Base-by-base conservation (phyloP, 1,284 basidiomycete genomes). In the Cutaneotrichosporon sp. region DNA sequence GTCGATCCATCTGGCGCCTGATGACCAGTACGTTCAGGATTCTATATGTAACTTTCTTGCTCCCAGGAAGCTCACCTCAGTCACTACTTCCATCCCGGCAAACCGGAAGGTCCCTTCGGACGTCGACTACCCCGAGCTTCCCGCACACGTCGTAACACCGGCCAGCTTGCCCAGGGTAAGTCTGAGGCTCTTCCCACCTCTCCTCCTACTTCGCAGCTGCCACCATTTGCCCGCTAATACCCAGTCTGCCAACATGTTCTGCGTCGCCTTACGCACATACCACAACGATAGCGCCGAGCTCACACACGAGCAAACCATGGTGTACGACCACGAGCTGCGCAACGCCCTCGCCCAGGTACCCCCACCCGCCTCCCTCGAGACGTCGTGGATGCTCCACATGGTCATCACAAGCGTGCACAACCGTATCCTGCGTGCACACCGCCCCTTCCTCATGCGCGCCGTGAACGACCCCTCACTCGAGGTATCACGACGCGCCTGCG, bases 351-450 rank as follows among this genome's bases (percentile, higher is more conserved):
- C 33, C 6, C 34, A 16, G 22, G 33, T 53, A 3, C 51, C 51
- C 20, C 51, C 51, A 9, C 33, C 34, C 5, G 22, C 33, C n/a
- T 24, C 33, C 10, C 33, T 53, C 22, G 22, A 34, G 18, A 54
- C 45, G 10, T 18, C 54, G 62, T 64, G 67, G 67, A 64, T 66
- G 67, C 59, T 68, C 36, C 29, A 59, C 20, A 60, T 53, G 33
- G n/a, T 68, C 9, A 38, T 34, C 22, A 50, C 58, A 33, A 64
- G 61, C 59, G 47, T 70, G 7, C 55, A 64, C 60, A 68, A 70
- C 50, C 65, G 69, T 3, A 33, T 70, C 6, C 47, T 68, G 9
- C 65, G 65, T 8, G 51, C 66, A 5, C 69, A 70, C 45, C 63
- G 69, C 18, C 67, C 69, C 2, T 63, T 55, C 58, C 64, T 70